Evolutionary conservation across 176 grass and related monocot species (phyloP).

Genomic region (Eremochloa ophiuroides): DNA sequence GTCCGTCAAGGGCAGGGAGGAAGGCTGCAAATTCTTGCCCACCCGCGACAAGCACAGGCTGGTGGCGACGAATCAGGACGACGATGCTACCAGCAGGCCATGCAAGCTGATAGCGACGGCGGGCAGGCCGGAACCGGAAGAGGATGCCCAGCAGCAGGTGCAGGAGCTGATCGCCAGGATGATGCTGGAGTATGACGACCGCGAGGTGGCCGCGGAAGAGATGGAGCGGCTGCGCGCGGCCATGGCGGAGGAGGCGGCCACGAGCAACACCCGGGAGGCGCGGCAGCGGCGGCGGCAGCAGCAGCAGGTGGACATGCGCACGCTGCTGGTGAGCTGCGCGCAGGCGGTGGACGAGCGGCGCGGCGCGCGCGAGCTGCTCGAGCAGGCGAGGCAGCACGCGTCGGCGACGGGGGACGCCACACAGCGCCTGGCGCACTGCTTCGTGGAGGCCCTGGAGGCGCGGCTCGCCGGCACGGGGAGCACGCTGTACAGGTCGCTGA

Average conservation of each 20-base stretch:
- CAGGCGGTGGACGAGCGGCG: too few relatives aligned
- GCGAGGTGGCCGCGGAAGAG: not conserved
- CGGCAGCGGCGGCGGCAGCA: not conserved
- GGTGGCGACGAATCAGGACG: too few relatives aligned
- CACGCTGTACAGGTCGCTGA: too few relatives aligned
- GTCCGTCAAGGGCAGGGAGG: not conserved
- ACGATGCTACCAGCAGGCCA: too few relatives aligned
- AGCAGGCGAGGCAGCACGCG: too few relatives aligned
- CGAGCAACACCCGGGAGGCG: not conserved
- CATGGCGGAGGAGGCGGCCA: not conserved
- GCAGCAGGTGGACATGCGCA: not conserved
- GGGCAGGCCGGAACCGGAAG: conserved; percentile 12
- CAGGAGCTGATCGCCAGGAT: conserved; percentile 19
- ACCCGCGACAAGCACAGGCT: not conserved
- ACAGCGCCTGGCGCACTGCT: not conserved
- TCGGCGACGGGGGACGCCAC: too few relatives aligned
- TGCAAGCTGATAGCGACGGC: not conserved
- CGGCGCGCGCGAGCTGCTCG: too few relatives aligned
- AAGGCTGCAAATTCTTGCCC: not conserved
- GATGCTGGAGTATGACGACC: not conserved
- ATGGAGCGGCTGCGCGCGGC: not conserved
- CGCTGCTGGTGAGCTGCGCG: too few relatives aligned
- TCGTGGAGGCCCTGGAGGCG: not conserved
- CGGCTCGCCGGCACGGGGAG: not conserved
- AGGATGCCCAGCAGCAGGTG: conserved; percentile 24